These are phyloP conservation scores for Toxoplasma gondii DNA, from an alignment of 169 alveolate genomes.

Conservation along the genomic window DNA sequence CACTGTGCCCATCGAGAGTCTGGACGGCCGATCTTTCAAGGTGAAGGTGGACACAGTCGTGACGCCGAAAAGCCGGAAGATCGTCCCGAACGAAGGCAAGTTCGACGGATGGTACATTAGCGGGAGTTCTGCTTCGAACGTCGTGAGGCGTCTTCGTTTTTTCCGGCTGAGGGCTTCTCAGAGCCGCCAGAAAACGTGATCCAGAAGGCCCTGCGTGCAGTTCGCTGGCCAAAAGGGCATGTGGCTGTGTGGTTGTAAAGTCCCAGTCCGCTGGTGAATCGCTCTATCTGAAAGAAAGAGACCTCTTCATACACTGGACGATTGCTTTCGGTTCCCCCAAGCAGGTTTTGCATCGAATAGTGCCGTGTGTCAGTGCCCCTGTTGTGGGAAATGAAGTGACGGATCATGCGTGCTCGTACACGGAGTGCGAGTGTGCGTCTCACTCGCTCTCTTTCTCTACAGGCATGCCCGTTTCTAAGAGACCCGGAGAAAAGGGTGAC, in stretches of 20 bases:
- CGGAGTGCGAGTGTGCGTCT: not conserved
- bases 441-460: not conserved
- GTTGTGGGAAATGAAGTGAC: too few relatives aligned
- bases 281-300: too few relatives aligned
- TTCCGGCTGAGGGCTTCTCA: not conserved
- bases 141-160: not conserved
- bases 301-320: too few relatives aligned
- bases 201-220: too few relatives aligned
- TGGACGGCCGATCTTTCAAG: slow-evolving; percentile 71
- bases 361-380: too few relatives aligned
- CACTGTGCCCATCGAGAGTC: slow-evolving; percentile 74
- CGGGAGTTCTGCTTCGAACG: not conserved
- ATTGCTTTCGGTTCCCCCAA: too few relatives aligned
- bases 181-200: too few relatives aligned
- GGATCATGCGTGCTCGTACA: too few relatives aligned
- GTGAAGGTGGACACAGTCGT: slow-evolving; percentile 71
- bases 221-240: too few relatives aligned
- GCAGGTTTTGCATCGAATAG: too few relatives aligned
- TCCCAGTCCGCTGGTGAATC: too few relatives aligned
- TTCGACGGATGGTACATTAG: not conserved
- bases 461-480: slow-evolving; percentile 77
- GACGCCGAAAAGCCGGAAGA: slow-evolving; percentile 71
- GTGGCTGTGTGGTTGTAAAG: too few relatives aligned
- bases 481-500: slow-evolving; percentile 76
- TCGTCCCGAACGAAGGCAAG: slow-evolving; percentile 74